Percentiles rank a stretch among this genome's conserved stretches.
Conservation (phyloP, 192 early-diverging fungal species). For the Powellomyces hirtus region DNA sequence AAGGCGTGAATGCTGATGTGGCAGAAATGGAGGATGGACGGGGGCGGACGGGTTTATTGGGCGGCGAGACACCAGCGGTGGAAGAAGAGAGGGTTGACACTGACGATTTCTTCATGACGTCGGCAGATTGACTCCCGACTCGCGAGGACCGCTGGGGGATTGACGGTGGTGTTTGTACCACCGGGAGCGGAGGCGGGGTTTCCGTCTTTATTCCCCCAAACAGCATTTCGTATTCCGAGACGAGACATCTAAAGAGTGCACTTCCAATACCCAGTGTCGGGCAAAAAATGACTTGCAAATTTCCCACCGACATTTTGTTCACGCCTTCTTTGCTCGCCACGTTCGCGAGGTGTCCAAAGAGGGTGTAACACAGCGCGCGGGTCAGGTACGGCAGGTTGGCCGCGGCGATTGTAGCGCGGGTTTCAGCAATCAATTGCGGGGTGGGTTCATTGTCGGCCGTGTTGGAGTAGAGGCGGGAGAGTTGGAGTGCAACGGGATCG, state of each 20-base stretch:
- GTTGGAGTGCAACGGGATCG: not conserved
- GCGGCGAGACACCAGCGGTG: not conserved
- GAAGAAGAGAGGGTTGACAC: too few relatives aligned
- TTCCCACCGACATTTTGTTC: conserved; percentile 93
- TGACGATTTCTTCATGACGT: too few relatives aligned
- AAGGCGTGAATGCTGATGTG: not conserved
- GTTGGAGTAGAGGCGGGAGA: not conserved
- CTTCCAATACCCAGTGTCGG: conserved; percentile 80
- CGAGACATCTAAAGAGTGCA: conserved; percentile 2
- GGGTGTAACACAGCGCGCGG: conserved; percentile 78
- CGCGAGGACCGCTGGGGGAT: too few relatives aligned
- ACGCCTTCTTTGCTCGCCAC: conserved; percentile 74
- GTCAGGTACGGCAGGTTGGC: conserved; percentile 71
- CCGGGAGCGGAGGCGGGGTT: not conserved
- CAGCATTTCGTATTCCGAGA: not conserved
- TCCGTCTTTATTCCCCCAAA: not conserved
- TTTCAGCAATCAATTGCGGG: not conserved
- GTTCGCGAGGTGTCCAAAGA: conserved; percentile 84
- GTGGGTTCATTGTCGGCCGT: not conserved
- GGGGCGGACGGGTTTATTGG: not conserved
- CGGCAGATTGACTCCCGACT: too few relatives aligned
- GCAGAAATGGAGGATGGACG: not conserved
- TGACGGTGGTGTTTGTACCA: too few relatives aligned
- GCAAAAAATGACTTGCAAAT: conserved; percentile 93
- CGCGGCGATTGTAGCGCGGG: not conserved